phyloP scores from a whole-genome alignment of 163 green algal species.

The Scenedesmus sp. region DNA sequence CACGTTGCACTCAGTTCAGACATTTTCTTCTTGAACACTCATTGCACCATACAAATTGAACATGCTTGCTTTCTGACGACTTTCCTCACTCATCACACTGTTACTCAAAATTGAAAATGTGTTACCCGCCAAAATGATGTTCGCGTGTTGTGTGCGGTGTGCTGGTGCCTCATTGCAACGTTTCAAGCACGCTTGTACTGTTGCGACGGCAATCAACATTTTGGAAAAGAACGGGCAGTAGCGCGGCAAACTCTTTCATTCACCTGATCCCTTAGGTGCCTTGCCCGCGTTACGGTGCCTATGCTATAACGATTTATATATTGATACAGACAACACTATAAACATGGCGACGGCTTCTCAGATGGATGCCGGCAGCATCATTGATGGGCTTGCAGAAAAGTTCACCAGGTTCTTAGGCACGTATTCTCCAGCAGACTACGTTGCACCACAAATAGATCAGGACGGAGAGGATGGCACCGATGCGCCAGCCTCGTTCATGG shows the following conservation, averaged over 20 bases:
- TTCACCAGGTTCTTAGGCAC: constrained; percentile 44
- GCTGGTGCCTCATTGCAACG: too few relatives aligned
- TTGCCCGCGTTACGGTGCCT: too few relatives aligned
- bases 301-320: neutral
- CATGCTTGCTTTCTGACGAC: neutral
- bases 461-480: constrained; percentile 12
- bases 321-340: neutral
- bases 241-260: neutral
- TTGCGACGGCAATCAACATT: neutral
- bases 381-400: constrained; percentile 38
- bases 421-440: constrained; percentile 38
- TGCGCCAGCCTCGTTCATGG: constrained; percentile 19
- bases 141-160: neutral
- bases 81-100: neutral
- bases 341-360: constrained; percentile 21
- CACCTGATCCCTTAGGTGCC: neutral
- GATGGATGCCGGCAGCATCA: constrained; percentile 7
- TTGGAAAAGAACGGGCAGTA: neutral
- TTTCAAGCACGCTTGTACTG: too few relatives aligned
- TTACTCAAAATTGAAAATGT: neutral
- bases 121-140: neutral
- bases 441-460: neutral
- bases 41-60: too few relatives aligned
- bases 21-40: too few relatives aligned
- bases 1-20: too few relatives aligned